Conservation (phyloP, 805 yeast species). For the Candida oleophila region DNA sequence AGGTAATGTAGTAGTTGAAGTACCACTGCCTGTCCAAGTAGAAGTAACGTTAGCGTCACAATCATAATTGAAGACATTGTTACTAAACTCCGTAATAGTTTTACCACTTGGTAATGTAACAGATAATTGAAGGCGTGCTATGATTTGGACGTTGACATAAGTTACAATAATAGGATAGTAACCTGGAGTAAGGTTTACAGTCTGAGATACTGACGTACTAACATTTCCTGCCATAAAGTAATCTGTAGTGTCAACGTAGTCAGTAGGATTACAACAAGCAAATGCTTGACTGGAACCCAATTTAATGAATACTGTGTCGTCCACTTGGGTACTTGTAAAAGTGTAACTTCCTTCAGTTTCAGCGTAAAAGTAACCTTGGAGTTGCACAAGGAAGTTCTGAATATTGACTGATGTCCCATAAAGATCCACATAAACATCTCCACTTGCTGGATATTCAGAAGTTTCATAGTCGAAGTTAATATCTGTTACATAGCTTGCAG, state of each 20-base stretch:
- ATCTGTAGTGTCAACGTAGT: neutral
- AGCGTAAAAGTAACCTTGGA: constrained; percentile 22
- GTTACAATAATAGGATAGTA: constrained; percentile 27
- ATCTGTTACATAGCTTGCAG: no score
- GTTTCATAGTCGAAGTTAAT: no score
- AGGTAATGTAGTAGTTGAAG: neutral
- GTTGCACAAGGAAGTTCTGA: constrained; percentile 18
- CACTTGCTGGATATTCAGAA: no score
- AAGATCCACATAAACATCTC: no score
- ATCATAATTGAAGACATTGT: constrained; percentile 9
- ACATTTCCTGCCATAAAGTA: neutral
- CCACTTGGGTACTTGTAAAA: constrained; percentile 20
- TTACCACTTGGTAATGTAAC: constrained; percentile 18
- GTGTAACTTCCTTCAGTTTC: constrained; percentile 24
- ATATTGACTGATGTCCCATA: neutral
- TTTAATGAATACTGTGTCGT: constrained; percentile 31
- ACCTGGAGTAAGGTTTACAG: neutral
- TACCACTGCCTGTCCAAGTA: neutral
- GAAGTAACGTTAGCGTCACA: neutral
- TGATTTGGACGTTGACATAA: constrained; percentile 16
- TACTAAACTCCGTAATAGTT: constrained; percentile 12
- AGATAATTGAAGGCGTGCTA: constrained; percentile 13
- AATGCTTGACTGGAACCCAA: constrained; percentile 29
- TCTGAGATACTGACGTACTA: neutral
- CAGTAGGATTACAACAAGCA: constrained; percentile 28